Conservation (phyloP, 2,329 filamentous ascomycete species). For the Cladobotryum mycophilum region DNA sequence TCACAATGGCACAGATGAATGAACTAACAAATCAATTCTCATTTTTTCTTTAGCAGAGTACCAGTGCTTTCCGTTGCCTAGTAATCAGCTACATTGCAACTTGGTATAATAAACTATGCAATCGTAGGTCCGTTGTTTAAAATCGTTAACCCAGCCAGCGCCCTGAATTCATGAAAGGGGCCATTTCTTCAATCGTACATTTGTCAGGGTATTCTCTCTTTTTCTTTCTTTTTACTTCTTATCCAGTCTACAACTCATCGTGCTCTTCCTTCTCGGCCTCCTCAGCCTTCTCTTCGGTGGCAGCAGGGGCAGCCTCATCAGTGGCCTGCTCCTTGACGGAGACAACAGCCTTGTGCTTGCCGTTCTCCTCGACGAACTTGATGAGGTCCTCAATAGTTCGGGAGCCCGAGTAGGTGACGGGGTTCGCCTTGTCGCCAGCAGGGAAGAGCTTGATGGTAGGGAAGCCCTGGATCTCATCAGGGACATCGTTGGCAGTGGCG, state of each 20-base stretch:
- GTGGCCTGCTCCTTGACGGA: constrained; percentile 42
- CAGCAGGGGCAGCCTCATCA: constrained; percentile 20
- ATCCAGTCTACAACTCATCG: constrained; percentile 66
- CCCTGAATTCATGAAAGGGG: constrained; percentile 27
- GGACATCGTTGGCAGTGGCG: constrained; percentile 91
- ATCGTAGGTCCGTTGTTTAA: constrained; percentile 12
- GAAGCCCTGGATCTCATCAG: constrained; percentile 95
- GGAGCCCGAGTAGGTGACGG: constrained; percentile 79
- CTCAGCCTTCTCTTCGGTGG: constrained; percentile 27
- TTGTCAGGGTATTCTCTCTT: neutral
- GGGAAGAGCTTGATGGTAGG: constrained; percentile 98
- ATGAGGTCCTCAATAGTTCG: constrained; percentile 89
- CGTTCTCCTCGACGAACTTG: constrained; percentile 85
- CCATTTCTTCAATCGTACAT: constrained; percentile 24
- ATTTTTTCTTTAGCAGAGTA: constrained; percentile 4
- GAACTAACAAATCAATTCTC: neutral
- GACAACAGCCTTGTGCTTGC: constrained; percentile 76
- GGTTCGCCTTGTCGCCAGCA: constrained; percentile 77
- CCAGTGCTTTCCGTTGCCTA: constrained; percentile 1
- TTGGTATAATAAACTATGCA: constrained; percentile 23
- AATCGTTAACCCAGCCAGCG: constrained; percentile 22
- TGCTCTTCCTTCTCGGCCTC: constrained; percentile 56
- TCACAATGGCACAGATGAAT: neutral
- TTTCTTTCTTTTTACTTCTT: constrained; percentile 12
- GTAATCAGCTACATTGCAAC: constrained; percentile 17